phyloP scores from a whole-genome alignment of 495 filamentous ascomycete species.

The Diplogelasinospora grovesii region DNA sequence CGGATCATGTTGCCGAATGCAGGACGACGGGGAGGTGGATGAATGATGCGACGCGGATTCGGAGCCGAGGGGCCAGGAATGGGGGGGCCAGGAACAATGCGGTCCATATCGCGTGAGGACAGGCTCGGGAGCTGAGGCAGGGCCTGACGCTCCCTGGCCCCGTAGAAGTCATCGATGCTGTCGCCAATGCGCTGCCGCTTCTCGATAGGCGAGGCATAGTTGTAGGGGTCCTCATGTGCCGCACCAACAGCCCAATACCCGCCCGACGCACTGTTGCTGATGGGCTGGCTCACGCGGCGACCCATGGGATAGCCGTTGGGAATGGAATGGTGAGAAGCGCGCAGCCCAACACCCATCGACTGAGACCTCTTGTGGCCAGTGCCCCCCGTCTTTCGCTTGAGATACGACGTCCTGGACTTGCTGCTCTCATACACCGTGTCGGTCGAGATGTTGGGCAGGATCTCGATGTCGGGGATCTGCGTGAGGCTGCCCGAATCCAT shows the following conservation, averaged over 20 bases:
- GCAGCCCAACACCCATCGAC: conserved; percentile 14
- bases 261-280: no score
- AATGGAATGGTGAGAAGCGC: background rate
- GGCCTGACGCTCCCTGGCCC: conserved; percentile 1
- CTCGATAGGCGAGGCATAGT: conserved; percentile 11
- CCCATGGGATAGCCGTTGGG: background rate
- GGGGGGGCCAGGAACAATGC: conserved; percentile 8
- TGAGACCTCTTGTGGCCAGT: conserved; percentile 32
- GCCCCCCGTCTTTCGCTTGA: conserved; percentile 8
- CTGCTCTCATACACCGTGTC: conserved; percentile 11
- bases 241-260: conserved; percentile 3
- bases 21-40: conserved; percentile 16
- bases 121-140: background rate
- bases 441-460: conserved; percentile 50
- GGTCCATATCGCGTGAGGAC: conserved; percentile 3
- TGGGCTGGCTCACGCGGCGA: conserved; percentile 26
- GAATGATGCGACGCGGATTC: no score
- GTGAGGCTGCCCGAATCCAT: conserved; percentile 19
- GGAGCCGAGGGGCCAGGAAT: conserved; percentile 1
- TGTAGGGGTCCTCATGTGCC: conserved; percentile 1
- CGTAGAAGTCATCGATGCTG: conserved; percentile 8
- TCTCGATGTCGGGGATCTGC: conserved; percentile 60
- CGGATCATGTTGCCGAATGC: conserved; percentile 19
- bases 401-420: conserved; percentile 4
- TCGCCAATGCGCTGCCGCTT: conserved; percentile 23